Evolutionary conservation across 495 filamentous ascomycete genomes (phyloP), one percentile per base, ranked within the genome.

Genomic region (Thermothielavioides terrestris): DNA sequence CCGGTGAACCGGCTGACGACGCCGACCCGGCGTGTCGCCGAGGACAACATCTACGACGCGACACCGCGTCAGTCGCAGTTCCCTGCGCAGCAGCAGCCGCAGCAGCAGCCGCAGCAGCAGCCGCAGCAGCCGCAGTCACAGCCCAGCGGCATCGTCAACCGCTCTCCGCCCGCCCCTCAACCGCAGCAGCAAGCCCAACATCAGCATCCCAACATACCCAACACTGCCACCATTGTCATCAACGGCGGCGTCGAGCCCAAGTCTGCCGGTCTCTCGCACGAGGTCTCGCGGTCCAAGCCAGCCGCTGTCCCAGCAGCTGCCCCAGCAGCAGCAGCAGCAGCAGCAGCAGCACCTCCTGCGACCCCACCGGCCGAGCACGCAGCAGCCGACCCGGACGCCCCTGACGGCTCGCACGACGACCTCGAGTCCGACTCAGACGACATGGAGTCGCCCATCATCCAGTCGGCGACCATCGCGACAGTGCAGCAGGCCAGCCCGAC

Each of bases 1-100:
- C 45, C 55, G 1, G 26, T 17, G 2, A 10, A 55, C 18, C 40
- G 46, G 4, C 23, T 45, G 39, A n/a, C 49, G 22, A 34, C 52
- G 27, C 21, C 45, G 31, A 27, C 30, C 0, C 49, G 47, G 11
- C 44, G 48, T 38, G 55, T 55, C 3, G 56, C 42, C 1, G 65
- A 68, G 11, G 65, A 69, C 1, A 70, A 74, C 36, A 64, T 75
- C 7, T 73, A 74, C 44, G 65, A 72, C 30, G 72, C 72, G 0
- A 74, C 72, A 17, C 71, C 71, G 9, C 53, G 68, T 6, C 50
- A 53, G 22, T 63, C 61, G 22, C 41, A 26, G 18, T 48, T 31
- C 38, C 36, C 42, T 17, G 15, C 30, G 28, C 43, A 41, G 18
- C 50, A 47, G 8, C 15, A 43, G 17, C 20, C 20, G 8, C 42